Evolutionary conservation across 1,284 basidiomycete genomes (phyloP), one percentile per base, ranked within the genome.

Genomic region (Veloboletus limbatus): DNA sequence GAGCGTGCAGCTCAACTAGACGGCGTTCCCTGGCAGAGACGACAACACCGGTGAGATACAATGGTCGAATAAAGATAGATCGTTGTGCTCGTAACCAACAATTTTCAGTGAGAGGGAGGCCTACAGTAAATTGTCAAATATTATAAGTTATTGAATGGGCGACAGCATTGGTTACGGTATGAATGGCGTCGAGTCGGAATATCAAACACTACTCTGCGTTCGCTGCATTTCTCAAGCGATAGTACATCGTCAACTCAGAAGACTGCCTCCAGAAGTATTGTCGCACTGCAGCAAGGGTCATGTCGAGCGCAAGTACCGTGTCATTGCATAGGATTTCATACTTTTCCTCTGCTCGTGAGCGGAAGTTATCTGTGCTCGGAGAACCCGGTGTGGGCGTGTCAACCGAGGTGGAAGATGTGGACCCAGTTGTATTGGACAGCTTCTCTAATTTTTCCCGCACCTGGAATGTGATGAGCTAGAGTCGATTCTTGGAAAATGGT

Each of bases 251-350:
- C 52, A 97, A 72, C 67, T 97, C 94, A 10, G 75, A 76, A n/a
- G 79, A 73, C 53, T 85, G 84, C 59, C 80, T 78, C 92, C 92
- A 92, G 47, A 93, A 77, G 59, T 84, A 96, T 66, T 93, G 90
- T 52, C 89, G 81, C 44, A 94, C 85, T 24, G 87, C 87, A 4
- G 88, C 94, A 26, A 98, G 76, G 11, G 91, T 96, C 81, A 95
- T 91, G 48, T 87, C 81, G 22, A 88, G 71, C 21, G 92, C 87
- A 24, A 98, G 73, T 10, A 90, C 71, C 25, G 78, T 71, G 54
- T 91, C 86, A 58, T 90, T 92, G 67, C 93, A 97, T 28, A 96
- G 65, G 34, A 98, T 82, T 69, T 98, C 93, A 62, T 94, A 87
- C 32, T 77, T 59, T 35, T 94, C 87, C 57, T 95, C 91, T 2